Evolutionary conservation across 306 rosid genomes (phyloP).

Genomic region (Prunus mongolica): DNA sequence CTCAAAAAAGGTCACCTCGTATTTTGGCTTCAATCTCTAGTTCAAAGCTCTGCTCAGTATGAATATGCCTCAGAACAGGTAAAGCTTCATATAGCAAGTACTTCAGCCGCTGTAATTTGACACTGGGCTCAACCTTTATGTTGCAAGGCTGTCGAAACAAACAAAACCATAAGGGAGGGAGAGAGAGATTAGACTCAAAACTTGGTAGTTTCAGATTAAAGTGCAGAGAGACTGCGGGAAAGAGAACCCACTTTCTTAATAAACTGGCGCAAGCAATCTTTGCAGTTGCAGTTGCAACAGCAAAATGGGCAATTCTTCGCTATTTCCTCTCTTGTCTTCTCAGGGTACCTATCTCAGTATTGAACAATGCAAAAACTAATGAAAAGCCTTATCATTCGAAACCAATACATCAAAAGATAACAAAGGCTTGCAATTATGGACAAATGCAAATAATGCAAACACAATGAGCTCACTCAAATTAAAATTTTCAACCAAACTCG

Average conservation of each 20-base stretch:
- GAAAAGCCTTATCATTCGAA: background rate
- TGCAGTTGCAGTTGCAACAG: conserved; percentile 62
- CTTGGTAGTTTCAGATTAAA: background rate
- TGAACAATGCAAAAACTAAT: background rate
- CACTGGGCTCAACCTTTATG: conserved; percentile 22
- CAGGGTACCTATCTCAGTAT: conserved; percentile 56
- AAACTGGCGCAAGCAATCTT: conserved; percentile 58
- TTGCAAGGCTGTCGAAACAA: conserved; percentile 30
- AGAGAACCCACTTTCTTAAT: conserved; percentile 24
- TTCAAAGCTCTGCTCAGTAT: conserved; percentile 53
- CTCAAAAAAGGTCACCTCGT: conserved; percentile 30
- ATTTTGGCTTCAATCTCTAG: conserved; percentile 54
- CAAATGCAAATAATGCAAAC: background rate
- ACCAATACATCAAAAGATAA: background rate
- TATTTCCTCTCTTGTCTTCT: conserved; percentile 42
- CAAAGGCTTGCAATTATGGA: background rate
- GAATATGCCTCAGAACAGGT: conserved; percentile 61
- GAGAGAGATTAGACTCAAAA: background rate
- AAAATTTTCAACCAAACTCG: background rate
- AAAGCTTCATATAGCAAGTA: conserved; percentile 51
- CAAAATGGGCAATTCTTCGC: conserved; percentile 56
- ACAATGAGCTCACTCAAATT: background rate
- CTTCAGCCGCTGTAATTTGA: conserved; percentile 42
- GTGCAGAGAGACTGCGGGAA: conserved; percentile 2
- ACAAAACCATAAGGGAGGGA: background rate